phyloP scores from a whole-genome alignment of 1,284 basidiomycete genomes.

The Ustilago sp. region DNA sequence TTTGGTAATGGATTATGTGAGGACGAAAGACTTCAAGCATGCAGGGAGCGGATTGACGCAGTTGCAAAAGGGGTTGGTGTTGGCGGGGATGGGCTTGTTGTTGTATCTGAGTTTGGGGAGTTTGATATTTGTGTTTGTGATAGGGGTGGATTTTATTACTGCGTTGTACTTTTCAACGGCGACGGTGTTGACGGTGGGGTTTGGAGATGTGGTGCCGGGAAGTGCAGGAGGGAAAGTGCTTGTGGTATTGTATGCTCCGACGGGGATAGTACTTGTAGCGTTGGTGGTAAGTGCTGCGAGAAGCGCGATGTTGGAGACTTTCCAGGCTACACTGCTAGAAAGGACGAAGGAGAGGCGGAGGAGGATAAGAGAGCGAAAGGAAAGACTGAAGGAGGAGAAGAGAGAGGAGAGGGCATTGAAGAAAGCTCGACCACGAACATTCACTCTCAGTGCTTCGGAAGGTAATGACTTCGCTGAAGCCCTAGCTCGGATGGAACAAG shows the following conservation, averaged over 20 bases:
- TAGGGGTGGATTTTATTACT: constrained; percentile 72
- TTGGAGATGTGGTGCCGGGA: constrained; percentile 80
- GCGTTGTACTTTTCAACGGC: constrained; percentile 76
- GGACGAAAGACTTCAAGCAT: constrained; percentile 76
- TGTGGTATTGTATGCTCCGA: constrained; percentile 60
- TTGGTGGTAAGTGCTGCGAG: constrained; percentile 77
- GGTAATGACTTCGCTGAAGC: constrained; percentile 35
- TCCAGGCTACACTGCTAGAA: constrained; percentile 56
- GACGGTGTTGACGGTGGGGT: constrained; percentile 78
- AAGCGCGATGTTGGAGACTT: constrained; percentile 78
- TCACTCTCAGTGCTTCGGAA: constrained; percentile 4
- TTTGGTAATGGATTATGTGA: constrained; percentile 74
- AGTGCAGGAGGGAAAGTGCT: constrained; percentile 72
- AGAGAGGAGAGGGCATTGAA: constrained; percentile 31
- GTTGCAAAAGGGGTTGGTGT: constrained; percentile 81
- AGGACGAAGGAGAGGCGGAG: constrained; percentile 30
- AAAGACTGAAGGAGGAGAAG: constrained; percentile 30
- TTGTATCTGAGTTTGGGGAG: constrained; percentile 76
- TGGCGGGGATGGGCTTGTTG: constrained; percentile 75
- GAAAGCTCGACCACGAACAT: constrained; percentile 26
- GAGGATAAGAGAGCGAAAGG: constrained; percentile 24
- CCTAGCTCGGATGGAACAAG: constrained; percentile 30
- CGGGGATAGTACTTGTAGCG: constrained; percentile 71
- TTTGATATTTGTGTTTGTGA: constrained; percentile 53
- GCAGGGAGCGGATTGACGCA: constrained; percentile 80